Evolutionary conservation across 2,329 filamentous ascomycete genomes (phyloP), one percentile per base, ranked within the genome.

Genomic region (Diplocarpon mali): DNA sequence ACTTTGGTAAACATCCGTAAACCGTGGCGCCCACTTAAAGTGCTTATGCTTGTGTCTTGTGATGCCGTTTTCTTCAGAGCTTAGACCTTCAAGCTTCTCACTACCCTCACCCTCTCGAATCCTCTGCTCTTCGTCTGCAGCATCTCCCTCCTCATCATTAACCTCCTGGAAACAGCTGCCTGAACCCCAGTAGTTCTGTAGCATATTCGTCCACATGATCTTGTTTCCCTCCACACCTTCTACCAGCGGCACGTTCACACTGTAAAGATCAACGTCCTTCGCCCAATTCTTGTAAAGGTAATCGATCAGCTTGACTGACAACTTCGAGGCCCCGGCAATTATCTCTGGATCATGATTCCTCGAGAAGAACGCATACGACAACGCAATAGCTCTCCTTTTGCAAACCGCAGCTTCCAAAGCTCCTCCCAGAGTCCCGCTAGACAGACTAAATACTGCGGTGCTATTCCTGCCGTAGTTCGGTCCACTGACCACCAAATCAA

Each of bases 1-100:
- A 54, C 84, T 89, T 60, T 83, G 77, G 64, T 87, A 87, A 2
- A 96, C 87, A 64, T 94, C 89, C 29, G 76, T 72, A 64, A 96
- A 92, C 51, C 77, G 78, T 2, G 90, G 92, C 38, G 85, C 79
- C 92, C 92, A 96, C 66, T 90, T 93, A 71, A 95, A 96, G 65
- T 93, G 85, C 62, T 85, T 86, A 64, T 94, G 86, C 45, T 70
- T 74, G 61, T 87, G 80, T 41, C 67, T 62, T 10, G 48, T 51
- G 13, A 59, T 53, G 35, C 54, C 58, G 32, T 56, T 53, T 53
- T 61, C 61, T 37, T 46, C 50, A 51, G 35, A 61, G 64, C 31
- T 56, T 66, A 37, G 65, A 66, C 40, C 30, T 14, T 14, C 17
- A 16, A 35, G 68, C 67, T 15, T 40, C 48, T 20, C 38, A 50